A percentile compares a stretch with the other conserved stretches of the same genome.
phyloP scores from a whole-genome alignment of 805 yeast species.

The Metschnikowia amazonensis region DNA sequence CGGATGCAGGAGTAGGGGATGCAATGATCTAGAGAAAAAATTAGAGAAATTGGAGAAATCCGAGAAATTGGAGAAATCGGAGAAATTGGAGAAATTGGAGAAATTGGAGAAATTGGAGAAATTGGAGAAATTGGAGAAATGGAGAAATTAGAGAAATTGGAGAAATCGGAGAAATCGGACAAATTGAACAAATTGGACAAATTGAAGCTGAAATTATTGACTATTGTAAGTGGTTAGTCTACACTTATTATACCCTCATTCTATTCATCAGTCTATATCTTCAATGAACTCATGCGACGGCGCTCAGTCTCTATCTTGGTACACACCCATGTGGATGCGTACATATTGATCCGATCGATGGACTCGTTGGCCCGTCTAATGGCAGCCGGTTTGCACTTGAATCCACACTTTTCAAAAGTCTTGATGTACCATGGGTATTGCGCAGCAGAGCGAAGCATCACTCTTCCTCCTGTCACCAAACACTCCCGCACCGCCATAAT shows the following conservation, averaged over 20 bases:
- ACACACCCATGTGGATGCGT: conserved; percentile 86
- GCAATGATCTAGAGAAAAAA: too few species aligned
- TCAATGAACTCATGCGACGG: conserved; percentile 49
- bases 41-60: too few species aligned
- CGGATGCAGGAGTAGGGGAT: conserved; percentile 26
- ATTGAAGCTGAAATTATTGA: too few species aligned
- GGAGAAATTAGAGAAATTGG: too few species aligned
- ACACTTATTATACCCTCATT: too few species aligned
- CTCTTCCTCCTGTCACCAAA: conserved; percentile 65
- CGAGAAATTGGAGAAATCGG: too few species aligned
- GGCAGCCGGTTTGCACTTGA: conserved; percentile 65
- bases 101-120: too few species aligned
- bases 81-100: too few species aligned
- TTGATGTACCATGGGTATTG: conserved; percentile 72
- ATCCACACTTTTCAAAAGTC: conserved; percentile 65
- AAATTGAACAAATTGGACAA: too few species aligned
- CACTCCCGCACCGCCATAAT: conserved; percentile 61
- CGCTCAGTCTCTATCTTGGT: conserved; percentile 41
- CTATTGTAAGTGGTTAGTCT: too few species aligned
- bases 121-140: too few species aligned
- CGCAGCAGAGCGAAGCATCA: conserved; percentile 72
- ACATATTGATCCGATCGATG: conserved; percentile 82
- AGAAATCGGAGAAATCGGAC: too few species aligned
- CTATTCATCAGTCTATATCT: conserved; percentile 9
- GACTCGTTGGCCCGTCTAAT: conserved; percentile 58